phyloP scores from a whole-genome alignment of 371 early-diverging fungal species.

The Lichtheimia hyalospora region DNA sequence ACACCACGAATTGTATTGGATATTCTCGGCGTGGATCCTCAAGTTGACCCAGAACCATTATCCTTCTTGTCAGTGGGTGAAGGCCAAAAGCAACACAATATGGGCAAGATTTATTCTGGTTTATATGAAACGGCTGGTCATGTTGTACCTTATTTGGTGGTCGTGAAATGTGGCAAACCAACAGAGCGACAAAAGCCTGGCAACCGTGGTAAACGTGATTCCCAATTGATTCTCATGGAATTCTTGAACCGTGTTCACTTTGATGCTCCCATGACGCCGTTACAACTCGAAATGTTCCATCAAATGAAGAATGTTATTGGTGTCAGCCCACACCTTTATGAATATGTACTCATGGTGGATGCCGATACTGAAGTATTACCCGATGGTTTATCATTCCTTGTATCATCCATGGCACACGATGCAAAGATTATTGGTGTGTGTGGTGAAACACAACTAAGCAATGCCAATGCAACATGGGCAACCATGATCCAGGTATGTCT shows the following conservation, averaged over 20 bases:
- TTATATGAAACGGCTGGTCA: constrained; percentile 84
- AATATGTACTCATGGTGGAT: constrained; percentile 92
- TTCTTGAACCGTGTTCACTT: constrained; percentile 97
- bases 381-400: constrained; percentile 85
- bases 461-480: constrained; percentile 91
- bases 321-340: constrained; percentile 84
- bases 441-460: constrained; percentile 90
- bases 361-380: constrained; percentile 92
- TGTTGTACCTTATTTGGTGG: constrained; percentile 87
- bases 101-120: constrained; percentile 96
- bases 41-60: constrained; percentile 78
- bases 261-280: constrained; percentile 86
- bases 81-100: constrained; percentile 85
- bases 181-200: constrained; percentile 78
- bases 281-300: constrained; percentile 91
- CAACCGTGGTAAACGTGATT: constrained; percentile 99
- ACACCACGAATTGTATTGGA: constrained; percentile 95
- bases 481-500: constrained; percentile 95
- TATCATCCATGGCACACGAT: constrained; percentile 86
- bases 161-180: constrained; percentile 87
- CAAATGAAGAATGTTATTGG: constrained; percentile 93
- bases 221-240: constrained; percentile 97
- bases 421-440: constrained; percentile 89
- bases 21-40: constrained; percentile 81
- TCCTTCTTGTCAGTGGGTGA: constrained; percentile 86